phyloP scores from a whole-genome alignment of 1,139 yeast species.

The Taphrina pruni region DNA sequence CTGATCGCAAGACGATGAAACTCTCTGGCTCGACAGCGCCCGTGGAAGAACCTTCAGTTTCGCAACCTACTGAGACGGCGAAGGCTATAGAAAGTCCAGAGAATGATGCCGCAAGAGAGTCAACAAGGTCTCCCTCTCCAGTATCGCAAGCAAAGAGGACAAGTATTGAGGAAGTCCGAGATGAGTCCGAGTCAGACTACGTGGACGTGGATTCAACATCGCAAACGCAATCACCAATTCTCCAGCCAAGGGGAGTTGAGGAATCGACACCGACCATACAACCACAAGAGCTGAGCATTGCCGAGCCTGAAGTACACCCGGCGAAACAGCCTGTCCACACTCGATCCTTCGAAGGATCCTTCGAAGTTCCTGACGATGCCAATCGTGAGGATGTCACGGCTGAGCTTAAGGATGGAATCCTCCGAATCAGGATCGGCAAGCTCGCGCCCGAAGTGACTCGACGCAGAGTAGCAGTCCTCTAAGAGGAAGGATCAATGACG shows the following conservation, averaged over 20 bases:
- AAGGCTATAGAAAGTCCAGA: not conserved
- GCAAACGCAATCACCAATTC: not conserved
- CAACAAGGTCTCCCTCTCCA: slow-evolving; percentile 1
- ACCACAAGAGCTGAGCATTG: not conserved
- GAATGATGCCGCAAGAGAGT: not conserved
- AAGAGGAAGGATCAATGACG: no score
- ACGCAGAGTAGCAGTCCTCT: slow-evolving; percentile 10
- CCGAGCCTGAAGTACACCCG: not conserved
- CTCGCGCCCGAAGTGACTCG: slow-evolving; percentile 1
- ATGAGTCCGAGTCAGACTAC: slow-evolving; percentile 17
- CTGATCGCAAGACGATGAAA: slow-evolving; percentile 7
- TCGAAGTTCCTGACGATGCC: slow-evolving; percentile 13
- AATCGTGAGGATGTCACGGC: slow-evolving; percentile 14
- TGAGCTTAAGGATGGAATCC: slow-evolving; percentile 18
- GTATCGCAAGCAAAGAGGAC: slow-evolving; percentile 12
- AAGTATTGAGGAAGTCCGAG: slow-evolving; percentile 21
- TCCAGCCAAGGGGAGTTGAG: not conserved
- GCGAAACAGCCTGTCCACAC: slow-evolving; percentile 1
- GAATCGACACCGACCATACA: not conserved
- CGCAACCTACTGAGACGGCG: not conserved
- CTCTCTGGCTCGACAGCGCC: slow-evolving; percentile 20
- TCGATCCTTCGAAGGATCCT: slow-evolving; percentile 8
- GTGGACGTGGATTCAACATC: slow-evolving; percentile 4
- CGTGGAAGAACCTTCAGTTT: not conserved
- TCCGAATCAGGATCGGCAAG: slow-evolving; percentile 14